Base-by-base conservation (phyloP, 2,329 filamentous ascomycete species). In the Albifimbria verrucaria region DNA sequence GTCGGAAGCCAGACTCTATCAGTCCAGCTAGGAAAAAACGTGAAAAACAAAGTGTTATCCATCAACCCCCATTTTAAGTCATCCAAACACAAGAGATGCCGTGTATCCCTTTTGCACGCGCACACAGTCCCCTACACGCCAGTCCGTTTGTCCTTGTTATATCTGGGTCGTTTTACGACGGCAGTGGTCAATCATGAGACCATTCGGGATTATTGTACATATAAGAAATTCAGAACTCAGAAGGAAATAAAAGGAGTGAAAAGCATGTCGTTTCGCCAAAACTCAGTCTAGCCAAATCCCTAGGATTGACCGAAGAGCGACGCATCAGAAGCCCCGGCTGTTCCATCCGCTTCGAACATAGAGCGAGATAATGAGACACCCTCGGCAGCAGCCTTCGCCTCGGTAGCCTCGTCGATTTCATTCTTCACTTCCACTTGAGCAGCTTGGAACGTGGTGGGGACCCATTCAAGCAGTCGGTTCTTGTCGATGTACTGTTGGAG, bases 391-490 rank as follows among this genome's bases (percentile, higher is more conserved):
- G 32, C 32, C 4, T 39, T 39, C 32, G 49, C 52, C 44, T 51
- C 55, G 7, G 65, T 69, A 22, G 57, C 62, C 24, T 68, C 64
- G 41, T 74, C 72, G 46, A 65, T 57, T 10, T 66, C 56, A 26
- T 57, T 62, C 47, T 68, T 63, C 22, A 73, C 59, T 53, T 72
- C 63, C 9, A 60, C 55, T 44, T 71, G 66, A 18, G 73, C 75
- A 23, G 66, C 65, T 25, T 74, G 68, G 21, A 72, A 67, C 7
- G 71, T 68, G 12, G 68, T 68, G 10, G 60, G 66, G 18, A 75
- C 69, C 89, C 92, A 96, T 52, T 87, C 79, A 7, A 85, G 82
- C 11, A 96, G 78, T 36, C 85, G 79, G 54, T 84, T 79, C 67
- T 86, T 86, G 52, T 88, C 81, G 20, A 94, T 77, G 65, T 84